These are phyloP conservation scores for Calycina herbarum DNA, from an alignment of 2,329 filamentous ascomycete genomes.

Conservation along the genomic window DNA sequence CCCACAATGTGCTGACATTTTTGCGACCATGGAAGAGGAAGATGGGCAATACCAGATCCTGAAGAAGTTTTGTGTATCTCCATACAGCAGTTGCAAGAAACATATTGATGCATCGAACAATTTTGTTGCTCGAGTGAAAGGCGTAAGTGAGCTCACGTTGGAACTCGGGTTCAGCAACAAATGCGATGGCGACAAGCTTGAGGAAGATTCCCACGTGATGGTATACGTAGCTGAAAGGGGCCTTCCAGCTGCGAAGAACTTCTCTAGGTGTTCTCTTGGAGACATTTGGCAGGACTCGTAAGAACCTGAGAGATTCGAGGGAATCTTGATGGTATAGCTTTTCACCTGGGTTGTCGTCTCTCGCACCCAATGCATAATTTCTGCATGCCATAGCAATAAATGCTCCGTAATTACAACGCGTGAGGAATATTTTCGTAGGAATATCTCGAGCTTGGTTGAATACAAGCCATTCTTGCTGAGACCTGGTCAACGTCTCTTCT, in stretches of 20 bases:
- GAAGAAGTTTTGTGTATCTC: slow-evolving; percentile 47
- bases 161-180: slow-evolving; percentile 53
- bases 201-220: slow-evolving; percentile 44
- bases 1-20: slow-evolving; percentile 47
- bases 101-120: slow-evolving; percentile 39
- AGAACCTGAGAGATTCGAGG: slow-evolving; percentile 18
- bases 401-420: slow-evolving; percentile 30
- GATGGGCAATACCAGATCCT: slow-evolving; percentile 40
- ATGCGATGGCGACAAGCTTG: slow-evolving; percentile 51
- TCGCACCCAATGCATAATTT: slow-evolving; percentile 22
- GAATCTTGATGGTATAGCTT: slow-evolving; percentile 19
- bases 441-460: slow-evolving; percentile 25
- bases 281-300: slow-evolving; percentile 15
- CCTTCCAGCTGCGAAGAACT: slow-evolving; percentile 18
- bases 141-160: slow-evolving; percentile 52
- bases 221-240: slow-evolving; percentile 38
- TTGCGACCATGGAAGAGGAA: slow-evolving; percentile 46
- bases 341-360: slow-evolving; percentile 18
- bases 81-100: slow-evolving; percentile 47
- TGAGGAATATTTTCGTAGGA: slow-evolving; percentile 25
- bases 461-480: slow-evolving; percentile 27
- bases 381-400: slow-evolving; percentile 28
- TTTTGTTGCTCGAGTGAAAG: slow-evolving; percentile 38
- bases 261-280: slow-evolving; percentile 17
- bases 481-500: slow-evolving; percentile 26